Evolutionary conservation across 1,284 basidiomycete species (phyloP), one percentile per base, ranked within the genome.

Genomic region (Marasmius oreades): DNA sequence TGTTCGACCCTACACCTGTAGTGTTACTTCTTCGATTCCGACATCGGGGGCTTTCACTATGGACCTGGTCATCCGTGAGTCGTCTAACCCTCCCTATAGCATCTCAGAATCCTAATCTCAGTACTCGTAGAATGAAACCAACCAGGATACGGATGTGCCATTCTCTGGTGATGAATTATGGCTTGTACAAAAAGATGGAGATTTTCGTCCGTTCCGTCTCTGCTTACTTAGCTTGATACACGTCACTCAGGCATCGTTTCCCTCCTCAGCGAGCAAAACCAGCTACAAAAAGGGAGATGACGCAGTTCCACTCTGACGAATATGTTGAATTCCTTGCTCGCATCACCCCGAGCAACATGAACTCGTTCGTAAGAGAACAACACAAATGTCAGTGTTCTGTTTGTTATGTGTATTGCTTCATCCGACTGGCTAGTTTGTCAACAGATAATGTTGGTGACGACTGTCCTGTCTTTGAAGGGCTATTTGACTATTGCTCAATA

Each of bases 111-210:
- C 58, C 55, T 45, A 8, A 52, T 50, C 59, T 44, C 61, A 52
- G 16, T 59, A 43, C 34, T 24, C 52, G 31, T 55, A 92, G 90
- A 43, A 97, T 97, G 94, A 97, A 98, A 71, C 95, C 95, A 11
- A 95, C 93, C 22, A 82, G 96, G 22, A 98, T 99, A 77, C 90
- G 96, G 64, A 99, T 99, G 97, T 98, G 95, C 69, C 97, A 99
- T 74, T 96, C 95, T 8, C 82, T 99, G 39, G 96, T 99, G 55
- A 99, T 99, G 97, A 99, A 99, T 77, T 99, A 98, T 69, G 95
- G 95, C 23, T 74, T 96, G 16, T 96, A 96, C 77, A 95, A 95
- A 76, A 93, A 93, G 73, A 96, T 96, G 93, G 93, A 96, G 73
- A 96, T 97, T 61, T 95, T 95, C 66, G 93, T 95, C 68, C 64